phyloP scores from a whole-genome alignment of 2,329 filamentous ascomycete species.

The Venturiaceae sp. region DNA sequence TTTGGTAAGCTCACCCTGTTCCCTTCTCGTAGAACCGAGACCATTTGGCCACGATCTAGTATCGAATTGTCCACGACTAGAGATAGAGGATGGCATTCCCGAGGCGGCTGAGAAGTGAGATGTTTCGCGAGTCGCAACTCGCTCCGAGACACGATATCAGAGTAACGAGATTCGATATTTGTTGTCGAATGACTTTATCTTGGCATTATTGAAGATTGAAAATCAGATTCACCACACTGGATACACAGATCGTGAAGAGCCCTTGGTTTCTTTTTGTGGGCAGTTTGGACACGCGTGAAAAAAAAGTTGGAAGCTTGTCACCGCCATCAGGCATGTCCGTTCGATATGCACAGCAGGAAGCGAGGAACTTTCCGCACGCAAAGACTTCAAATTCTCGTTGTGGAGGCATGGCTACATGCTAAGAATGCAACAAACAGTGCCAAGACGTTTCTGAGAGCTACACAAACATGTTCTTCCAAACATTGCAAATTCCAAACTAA shows the following conservation, averaged over 20 bases:
- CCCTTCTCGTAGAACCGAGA: background rate
- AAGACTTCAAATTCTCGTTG: background rate
- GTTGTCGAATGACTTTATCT: background rate
- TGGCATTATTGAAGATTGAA: background rate
- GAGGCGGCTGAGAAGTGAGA: background rate
- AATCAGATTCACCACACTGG: background rate
- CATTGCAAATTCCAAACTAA: background rate
- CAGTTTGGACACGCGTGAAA: background rate
- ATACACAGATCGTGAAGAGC: background rate
- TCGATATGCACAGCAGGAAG: background rate
- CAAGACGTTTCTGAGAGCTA: background rate
- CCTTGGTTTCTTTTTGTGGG: background rate
- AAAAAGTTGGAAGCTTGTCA: background rate
- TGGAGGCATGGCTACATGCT: background rate
- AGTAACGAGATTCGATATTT: too few species aligned
- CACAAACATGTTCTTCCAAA: background rate
- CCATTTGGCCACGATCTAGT: too few species aligned
- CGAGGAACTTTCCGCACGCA: background rate
- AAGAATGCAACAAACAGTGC: background rate
- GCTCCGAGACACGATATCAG: background rate
- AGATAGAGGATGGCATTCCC: background rate
- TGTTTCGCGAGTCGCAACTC: background rate
- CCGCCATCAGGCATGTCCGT: background rate
- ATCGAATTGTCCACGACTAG: background rate
- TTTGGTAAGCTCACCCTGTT: background rate